These are phyloP conservation scores for Ascochyta lentis DNA, from an alignment of 2,329 filamentous ascomycete species.

Conservation along the genomic window DNA sequence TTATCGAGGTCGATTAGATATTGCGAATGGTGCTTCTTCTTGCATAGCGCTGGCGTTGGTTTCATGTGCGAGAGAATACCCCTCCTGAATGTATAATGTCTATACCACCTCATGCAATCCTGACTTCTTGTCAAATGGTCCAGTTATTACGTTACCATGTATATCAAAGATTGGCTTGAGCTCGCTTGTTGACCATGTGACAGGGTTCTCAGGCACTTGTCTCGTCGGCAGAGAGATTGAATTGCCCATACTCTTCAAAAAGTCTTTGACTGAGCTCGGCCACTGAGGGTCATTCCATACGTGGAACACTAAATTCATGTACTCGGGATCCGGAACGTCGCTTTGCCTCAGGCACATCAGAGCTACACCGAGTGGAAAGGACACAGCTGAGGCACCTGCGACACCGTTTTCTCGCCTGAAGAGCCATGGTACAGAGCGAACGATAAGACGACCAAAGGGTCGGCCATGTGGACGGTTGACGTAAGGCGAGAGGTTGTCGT, in stretches of 20 bases:
- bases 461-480: conserved; percentile 29
- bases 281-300: conserved; percentile 26
- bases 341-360: conserved; percentile 28
- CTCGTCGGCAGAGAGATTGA: neutral
- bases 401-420: conserved; percentile 30
- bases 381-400: conserved; percentile 25
- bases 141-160: neutral
- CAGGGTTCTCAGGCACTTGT: neutral
- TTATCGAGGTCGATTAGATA: conserved; percentile 38
- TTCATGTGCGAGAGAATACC: neutral
- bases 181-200: conserved; percentile 9
- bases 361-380: conserved; percentile 32
- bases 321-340: conserved; percentile 20
- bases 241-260: conserved; percentile 29
- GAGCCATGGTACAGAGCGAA: conserved; percentile 31
- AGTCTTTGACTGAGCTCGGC: conserved; percentile 28
- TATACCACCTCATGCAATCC: neutral
- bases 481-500: conserved; percentile 15
- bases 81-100: conserved; percentile 12
- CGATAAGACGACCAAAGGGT: conserved; percentile 33
- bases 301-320: conserved; percentile 18
- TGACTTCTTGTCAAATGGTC: conserved; percentile 2
- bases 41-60: conserved; percentile 25
- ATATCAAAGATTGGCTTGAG: conserved; percentile 2
- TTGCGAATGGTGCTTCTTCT: neutral